phyloP scores from a whole-genome alignment of 1,139 yeast species.

The Lipomyces yarrowii region DNA sequence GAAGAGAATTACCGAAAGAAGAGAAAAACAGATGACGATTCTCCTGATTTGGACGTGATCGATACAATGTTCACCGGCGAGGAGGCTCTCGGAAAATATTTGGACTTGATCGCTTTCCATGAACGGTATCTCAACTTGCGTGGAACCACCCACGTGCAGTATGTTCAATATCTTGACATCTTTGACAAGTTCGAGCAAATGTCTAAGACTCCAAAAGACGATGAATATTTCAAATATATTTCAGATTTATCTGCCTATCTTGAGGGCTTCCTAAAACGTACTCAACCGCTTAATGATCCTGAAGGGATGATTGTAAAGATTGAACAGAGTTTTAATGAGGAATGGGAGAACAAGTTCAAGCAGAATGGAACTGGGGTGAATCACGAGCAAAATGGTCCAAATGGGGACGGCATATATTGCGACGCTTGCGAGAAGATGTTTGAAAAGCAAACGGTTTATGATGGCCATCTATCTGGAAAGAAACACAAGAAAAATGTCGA shows the following conservation, averaged over 20 bases:
- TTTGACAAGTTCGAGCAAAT: constrained; percentile 50
- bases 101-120: constrained; percentile 60
- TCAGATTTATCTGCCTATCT: constrained; percentile 52
- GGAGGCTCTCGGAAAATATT: constrained; percentile 65
- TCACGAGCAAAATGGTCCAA: constrained; percentile 12
- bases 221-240: constrained; percentile 51
- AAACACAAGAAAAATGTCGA: constrained; percentile 63
- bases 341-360: constrained; percentile 36
- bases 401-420: constrained; percentile 51
- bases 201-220: constrained; percentile 36
- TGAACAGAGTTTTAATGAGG: constrained; percentile 42
- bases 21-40: constrained; percentile 31
- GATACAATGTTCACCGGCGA: constrained; percentile 56
- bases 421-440: constrained; percentile 65
- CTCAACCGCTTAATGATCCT: constrained; percentile 56
- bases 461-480: constrained; percentile 73
- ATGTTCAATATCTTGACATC: constrained; percentile 54
- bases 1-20: constrained; percentile 41
- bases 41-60: constrained; percentile 38
- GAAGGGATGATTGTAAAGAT: constrained; percentile 44
- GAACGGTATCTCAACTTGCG: constrained; percentile 54
- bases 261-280: constrained; percentile 48
- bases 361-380: constrained; percentile 5
- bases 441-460: constrained; percentile 64
- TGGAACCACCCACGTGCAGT: constrained; percentile 43